phyloP scores from a whole-genome alignment of 2,329 filamentous ascomycete species.

The Fusarium annulatum region DNA sequence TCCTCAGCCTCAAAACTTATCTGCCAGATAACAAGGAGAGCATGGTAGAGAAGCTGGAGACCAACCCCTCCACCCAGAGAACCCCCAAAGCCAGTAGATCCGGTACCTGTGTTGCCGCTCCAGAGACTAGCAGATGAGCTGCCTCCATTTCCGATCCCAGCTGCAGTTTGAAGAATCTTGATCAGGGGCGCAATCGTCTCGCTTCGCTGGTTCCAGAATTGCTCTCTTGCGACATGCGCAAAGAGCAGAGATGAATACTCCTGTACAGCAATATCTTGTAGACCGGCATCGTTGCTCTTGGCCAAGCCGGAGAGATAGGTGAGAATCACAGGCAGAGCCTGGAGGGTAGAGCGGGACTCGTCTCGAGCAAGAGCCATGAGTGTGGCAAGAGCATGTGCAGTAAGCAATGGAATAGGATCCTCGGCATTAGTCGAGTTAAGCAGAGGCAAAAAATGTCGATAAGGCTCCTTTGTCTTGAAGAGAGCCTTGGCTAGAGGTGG shows the following conservation, averaged over 20 bases:
- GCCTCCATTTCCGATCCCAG: constrained; percentile 74
- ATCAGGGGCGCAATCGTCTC: constrained; percentile 87
- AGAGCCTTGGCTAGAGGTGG: constrained; percentile 82
- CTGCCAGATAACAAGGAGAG: constrained; percentile 94
- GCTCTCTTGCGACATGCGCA: constrained; percentile 75
- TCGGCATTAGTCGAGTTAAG: constrained; percentile 80
- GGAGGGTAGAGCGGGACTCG: constrained; percentile 72
- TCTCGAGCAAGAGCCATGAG: constrained; percentile 78
- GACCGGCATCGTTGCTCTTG: constrained; percentile 85
- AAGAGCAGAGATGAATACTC: constrained; percentile 88
- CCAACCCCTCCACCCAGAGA: constrained; percentile 83
- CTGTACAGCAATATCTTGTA: constrained; percentile 96
- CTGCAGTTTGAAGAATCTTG: constrained; percentile 83
- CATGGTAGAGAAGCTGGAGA: constrained; percentile 92
- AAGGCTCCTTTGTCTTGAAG: constrained; percentile 79
- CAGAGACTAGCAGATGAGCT: constrained; percentile 71
- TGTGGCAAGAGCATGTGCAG: constrained; percentile 85
- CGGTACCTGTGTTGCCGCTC: constrained; percentile 63
- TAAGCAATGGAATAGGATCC: constrained; percentile 88
- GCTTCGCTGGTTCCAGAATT: constrained; percentile 92
- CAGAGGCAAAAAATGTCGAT: constrained; percentile 85
- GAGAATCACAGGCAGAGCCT: constrained; percentile 84
- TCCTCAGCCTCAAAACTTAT: constrained; percentile 90
- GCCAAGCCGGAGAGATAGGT: constrained; percentile 86
- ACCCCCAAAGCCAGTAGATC: constrained; percentile 71